A percentile compares a stretch with the other conserved stretches of the same genome.
Conservation (phyloP, 768 basidiomycete species). For the Boletellus sp. region DNA sequence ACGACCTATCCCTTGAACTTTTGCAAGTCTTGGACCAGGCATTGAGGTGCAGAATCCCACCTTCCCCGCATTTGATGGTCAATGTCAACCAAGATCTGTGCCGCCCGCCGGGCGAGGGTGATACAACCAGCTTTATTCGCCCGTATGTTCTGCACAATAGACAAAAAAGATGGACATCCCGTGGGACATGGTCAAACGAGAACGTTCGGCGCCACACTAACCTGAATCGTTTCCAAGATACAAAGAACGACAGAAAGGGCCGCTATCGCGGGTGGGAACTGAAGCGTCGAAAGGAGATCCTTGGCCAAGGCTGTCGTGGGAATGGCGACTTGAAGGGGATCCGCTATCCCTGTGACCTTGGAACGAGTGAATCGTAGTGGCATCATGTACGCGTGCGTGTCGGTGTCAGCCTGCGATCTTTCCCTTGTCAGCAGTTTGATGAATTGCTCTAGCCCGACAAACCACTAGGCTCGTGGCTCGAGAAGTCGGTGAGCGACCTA, state of each 20-base stretch:
- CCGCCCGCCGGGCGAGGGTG: conserved; percentile 38
- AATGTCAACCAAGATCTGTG: conserved; percentile 41
- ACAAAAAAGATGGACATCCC: not conserved
- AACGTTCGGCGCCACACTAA: conserved; percentile 10
- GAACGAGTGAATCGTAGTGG: conserved; percentile 29
- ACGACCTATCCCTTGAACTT: conserved; percentile 39
- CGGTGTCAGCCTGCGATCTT: not conserved
- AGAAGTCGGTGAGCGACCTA: no score
- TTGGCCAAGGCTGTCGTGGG: conserved; percentile 28
- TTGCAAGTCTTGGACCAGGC: conserved; percentile 37
- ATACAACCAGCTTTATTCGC: conserved; percentile 39
- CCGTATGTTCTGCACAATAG: conserved; percentile 24
- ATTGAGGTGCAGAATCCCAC: conserved; percentile 41
- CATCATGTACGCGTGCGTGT: conserved; percentile 14
- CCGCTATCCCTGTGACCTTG: conserved; percentile 18
- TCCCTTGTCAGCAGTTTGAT: not conserved
- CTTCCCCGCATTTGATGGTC: conserved; percentile 43
- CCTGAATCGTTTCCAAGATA: conserved; percentile 46
- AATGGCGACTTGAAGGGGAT: conserved; percentile 30
- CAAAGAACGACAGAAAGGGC: conserved; percentile 39
- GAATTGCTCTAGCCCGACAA: no score
- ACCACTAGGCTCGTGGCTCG: no score
- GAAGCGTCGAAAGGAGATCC: conserved; percentile 32
- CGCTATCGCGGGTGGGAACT: conserved; percentile 43
- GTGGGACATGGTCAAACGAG: not conserved